These are phyloP conservation scores for Willaertia magna DNA, from an alignment of 208 protist species.

Conservation along the genomic window DNA sequence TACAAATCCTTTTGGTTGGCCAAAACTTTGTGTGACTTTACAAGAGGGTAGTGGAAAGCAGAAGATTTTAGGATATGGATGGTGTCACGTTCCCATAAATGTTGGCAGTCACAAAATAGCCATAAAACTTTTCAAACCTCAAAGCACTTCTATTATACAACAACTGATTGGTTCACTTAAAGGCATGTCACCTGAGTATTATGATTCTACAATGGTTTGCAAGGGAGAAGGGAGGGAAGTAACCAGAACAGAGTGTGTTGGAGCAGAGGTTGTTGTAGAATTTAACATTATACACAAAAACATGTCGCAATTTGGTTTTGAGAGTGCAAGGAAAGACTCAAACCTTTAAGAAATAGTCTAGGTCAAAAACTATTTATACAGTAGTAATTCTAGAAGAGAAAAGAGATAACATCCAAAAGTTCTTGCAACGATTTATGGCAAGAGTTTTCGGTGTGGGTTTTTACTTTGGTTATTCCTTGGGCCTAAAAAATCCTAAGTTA, in stretches of 20 bases:
- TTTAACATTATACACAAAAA: background rate
- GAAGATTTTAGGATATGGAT: background rate
- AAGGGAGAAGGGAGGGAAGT: background rate
- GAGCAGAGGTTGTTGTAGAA: background rate
- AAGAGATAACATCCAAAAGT: too few relatives aligned
- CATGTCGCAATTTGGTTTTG: background rate
- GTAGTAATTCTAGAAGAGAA: too few relatives aligned
- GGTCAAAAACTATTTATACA: too few relatives aligned
- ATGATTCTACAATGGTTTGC: background rate
- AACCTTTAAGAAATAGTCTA: too few relatives aligned
- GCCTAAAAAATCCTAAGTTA: too few relatives aligned
- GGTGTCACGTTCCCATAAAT: background rate
- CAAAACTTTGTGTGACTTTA: background rate
- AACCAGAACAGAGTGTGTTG: background rate
- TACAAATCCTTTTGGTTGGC: constrained; percentile 16
- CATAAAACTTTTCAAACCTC: background rate
- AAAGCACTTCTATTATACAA: background rate
- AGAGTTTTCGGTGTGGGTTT: too few relatives aligned
- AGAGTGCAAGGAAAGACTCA: too few relatives aligned
- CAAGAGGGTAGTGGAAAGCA: background rate
- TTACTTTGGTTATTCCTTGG: too few relatives aligned
- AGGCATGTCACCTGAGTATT: background rate
- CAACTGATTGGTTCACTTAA: background rate
- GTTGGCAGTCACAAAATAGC: background rate
- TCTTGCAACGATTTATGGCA: too few relatives aligned